A percentile compares a stretch with the other conserved stretches of the same genome.
These are phyloP conservation scores for Vigna radiata DNA, from an alignment of 306 rosid species.

Conservation along the genomic window DNA sequence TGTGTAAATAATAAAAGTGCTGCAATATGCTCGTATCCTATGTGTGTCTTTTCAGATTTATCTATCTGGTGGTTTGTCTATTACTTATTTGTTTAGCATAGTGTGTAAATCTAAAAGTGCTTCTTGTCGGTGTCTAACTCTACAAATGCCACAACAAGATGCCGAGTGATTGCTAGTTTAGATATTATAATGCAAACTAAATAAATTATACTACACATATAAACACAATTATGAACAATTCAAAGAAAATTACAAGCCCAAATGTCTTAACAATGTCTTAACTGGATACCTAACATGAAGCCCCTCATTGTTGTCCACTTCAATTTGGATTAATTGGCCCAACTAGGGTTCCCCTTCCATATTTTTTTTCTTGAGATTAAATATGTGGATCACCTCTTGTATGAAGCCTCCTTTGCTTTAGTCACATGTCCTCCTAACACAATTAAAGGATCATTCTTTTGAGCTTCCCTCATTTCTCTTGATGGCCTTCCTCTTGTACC, in stretches of 20 bases:
- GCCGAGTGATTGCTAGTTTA: not conserved
- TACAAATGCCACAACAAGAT: too few relatives aligned
- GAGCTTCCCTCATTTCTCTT: not conserved
- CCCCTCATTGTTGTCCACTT: not conserved
- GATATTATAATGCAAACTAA: conserved; percentile 5
- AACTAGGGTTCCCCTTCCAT: not conserved
- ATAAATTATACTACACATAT: not conserved
- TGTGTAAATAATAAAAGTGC: not conserved
- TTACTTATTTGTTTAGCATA: not conserved
- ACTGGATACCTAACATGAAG: not conserved
- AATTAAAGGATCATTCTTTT: conserved; percentile 14
- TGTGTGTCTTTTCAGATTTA: conserved; percentile 2
- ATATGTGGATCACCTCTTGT: not conserved
- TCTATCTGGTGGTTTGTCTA: conserved; percentile 5
- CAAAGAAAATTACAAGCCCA: not conserved
- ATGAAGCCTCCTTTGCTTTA: not conserved
- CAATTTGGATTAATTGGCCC: not conserved
- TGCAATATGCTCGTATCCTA: not conserved
- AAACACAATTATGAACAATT: not conserved
- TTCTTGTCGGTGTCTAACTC: not conserved
- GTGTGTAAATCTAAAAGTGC: not conserved
- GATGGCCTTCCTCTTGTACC: not conserved
- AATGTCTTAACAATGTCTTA: not conserved
- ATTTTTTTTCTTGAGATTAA: not conserved
- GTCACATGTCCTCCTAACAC: not conserved